These are phyloP conservation scores for Kockovaella imperatae DNA, from an alignment of 768 basidiomycete species.

Conservation along the genomic window DNA sequence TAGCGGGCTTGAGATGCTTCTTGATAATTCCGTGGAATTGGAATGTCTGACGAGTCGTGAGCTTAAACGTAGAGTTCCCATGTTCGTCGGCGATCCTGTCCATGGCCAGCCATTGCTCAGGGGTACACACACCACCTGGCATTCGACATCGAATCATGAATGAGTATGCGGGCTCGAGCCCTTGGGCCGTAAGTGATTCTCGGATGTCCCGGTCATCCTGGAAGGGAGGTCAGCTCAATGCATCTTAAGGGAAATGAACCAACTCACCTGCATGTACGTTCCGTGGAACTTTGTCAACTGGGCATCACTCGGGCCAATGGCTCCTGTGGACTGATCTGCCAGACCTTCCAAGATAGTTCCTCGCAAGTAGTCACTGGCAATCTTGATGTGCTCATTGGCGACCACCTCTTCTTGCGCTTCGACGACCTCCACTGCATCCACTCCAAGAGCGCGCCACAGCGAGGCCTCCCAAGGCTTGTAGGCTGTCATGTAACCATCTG, in stretches of 20 bases:
- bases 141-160: slow-evolving; percentile 99
- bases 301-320: slow-evolving; percentile 80
- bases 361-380: slow-evolving; percentile 82
- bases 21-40: slow-evolving; percentile 99
- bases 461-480: slow-evolving; percentile 93
- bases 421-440: slow-evolving; percentile 74
- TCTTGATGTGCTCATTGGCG: slow-evolving; percentile 99
- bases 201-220: slow-evolving; percentile 98
- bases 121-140: slow-evolving; percentile 88
- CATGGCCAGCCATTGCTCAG: slow-evolving; percentile 89
- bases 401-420: slow-evolving; percentile 95
- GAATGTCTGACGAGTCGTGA: slow-evolving; percentile 96
- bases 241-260: too few species aligned
- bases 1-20: slow-evolving; percentile 86
- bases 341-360: slow-evolving; percentile 93
- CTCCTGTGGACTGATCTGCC: slow-evolving; percentile 73
- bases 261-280: slow-evolving; percentile 44
- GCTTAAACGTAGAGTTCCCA: slow-evolving; percentile 87
- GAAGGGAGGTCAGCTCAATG: slow-evolving; percentile 57
- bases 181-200: slow-evolving; percentile 85
- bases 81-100: slow-evolving; percentile 94
- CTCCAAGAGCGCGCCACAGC: slow-evolving; percentile 89
- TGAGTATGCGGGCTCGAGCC: slow-evolving; percentile 86
- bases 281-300: slow-evolving; percentile 89
- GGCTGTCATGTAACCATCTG: slow-evolving; percentile 89